Evolutionary conservation across 495 filamentous ascomycete genomes (phyloP).

Genomic region (Penicillium nucicola): DNA sequence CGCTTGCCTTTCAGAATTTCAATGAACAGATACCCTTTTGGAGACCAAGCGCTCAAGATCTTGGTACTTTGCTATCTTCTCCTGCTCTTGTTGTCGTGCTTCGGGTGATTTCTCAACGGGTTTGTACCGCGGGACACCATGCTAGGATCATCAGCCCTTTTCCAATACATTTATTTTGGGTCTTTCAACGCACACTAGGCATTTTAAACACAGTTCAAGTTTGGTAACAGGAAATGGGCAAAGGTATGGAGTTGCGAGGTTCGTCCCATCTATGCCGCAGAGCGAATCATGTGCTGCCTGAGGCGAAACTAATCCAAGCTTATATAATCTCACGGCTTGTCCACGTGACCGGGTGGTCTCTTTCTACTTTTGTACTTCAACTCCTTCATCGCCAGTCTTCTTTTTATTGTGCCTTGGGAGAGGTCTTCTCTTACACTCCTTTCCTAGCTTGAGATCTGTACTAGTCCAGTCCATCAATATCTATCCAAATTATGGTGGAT

Average conservation of each 20-base stretch:
- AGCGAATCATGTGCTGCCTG: background rate
- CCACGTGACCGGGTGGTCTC: slow-evolving; percentile 1
- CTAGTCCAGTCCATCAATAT: slow-evolving; percentile 1
- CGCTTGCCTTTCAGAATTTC: background rate
- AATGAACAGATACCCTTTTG: slow-evolving; percentile 42
- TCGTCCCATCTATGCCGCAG: background rate
- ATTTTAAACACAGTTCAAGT: slow-evolving; percentile 19
- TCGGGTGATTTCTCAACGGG: slow-evolving; percentile 57
- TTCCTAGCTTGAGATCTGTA: slow-evolving; percentile 8
- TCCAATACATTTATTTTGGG: background rate
- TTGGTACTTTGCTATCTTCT: slow-evolving; percentile 76
- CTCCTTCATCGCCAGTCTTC: background rate
- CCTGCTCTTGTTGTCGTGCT: slow-evolving; percentile 63
- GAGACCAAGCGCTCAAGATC: slow-evolving; percentile 65
- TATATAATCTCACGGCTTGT: background rate
- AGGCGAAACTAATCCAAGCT: background rate
- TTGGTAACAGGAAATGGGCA: background rate
- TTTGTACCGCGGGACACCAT: slow-evolving; percentile 70
- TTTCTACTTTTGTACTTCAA: slow-evolving; percentile 5
- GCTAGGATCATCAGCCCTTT: slow-evolving; percentile 46
- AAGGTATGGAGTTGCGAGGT: background rate
- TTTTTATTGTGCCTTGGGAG: background rate
- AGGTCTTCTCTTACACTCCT: slow-evolving; percentile 16
- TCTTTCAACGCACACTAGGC: slow-evolving; percentile 45
- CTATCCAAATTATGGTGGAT: slow-evolving; percentile 19